A percentile compares a stretch with the other conserved stretches of the same genome.
phyloP scores from a whole-genome alignment of 148 eudicot genomes.

The Camellia japonica region DNA sequence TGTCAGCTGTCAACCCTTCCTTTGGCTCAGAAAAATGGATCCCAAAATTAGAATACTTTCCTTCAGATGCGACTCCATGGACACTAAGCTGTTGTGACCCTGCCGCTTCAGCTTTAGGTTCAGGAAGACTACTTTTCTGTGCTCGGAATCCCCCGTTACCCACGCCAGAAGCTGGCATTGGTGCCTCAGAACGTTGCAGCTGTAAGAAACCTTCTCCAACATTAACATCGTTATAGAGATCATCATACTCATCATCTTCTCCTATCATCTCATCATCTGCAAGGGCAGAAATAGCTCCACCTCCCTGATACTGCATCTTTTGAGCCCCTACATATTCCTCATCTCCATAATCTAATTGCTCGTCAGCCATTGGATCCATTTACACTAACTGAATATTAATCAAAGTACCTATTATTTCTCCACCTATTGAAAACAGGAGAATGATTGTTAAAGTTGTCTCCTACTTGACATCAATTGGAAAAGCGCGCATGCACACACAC shows the following conservation, averaged over 20 bases:
- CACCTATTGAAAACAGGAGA: conserved; percentile 20
- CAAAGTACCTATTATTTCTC: conserved; percentile 9
- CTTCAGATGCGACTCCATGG: conserved; percentile 34
- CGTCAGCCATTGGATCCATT: conserved; percentile 64
- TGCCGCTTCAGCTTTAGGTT: conserved; percentile 40
- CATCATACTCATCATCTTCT: conserved; percentile 88
- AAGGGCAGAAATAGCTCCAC: conserved; percentile 84
- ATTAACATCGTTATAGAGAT: conserved; percentile 88
- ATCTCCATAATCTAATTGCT: conserved; percentile 71
- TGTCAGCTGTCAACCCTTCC: conserved; percentile 28
- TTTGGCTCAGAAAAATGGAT: conserved; percentile 40
- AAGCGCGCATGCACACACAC: no score
- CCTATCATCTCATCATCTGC: conserved; percentile 80
- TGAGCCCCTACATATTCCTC: conserved; percentile 60
- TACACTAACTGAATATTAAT: conserved; percentile 16
- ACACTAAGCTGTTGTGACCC: conserved; percentile 30
- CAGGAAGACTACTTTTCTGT: conserved; percentile 44
- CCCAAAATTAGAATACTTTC: conserved; percentile 35
- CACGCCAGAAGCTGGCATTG: conserved; percentile 33
- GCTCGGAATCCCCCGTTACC: conserved; percentile 45
- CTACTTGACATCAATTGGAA: not conserved
- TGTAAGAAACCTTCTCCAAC: conserved; percentile 80
- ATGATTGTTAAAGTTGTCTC: not conserved
- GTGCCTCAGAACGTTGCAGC: conserved; percentile 60
- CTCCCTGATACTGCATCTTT: conserved; percentile 66